Evolutionary conservation across 129 eudicot species (phyloP), one percentile per base, ranked within the genome.

Genomic region (Flaveria brownii): DNA sequence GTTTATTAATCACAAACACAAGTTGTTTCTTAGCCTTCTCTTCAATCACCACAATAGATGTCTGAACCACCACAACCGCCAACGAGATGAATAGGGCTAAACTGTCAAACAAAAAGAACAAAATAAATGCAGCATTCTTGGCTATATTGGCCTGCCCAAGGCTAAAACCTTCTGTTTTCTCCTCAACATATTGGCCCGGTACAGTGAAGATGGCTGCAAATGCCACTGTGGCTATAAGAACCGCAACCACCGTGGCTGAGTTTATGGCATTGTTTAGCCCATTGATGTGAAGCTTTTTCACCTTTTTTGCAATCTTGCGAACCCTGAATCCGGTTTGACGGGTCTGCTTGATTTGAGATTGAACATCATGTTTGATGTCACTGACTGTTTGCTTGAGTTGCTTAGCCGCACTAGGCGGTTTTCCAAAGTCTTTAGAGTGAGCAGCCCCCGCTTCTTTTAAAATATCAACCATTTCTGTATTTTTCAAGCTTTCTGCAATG

Each of bases 351-450:
- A 95, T 92, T 85, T 95, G 99, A 25, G 96, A 91, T 63, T 95
- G 77, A 12, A 95, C 96, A 13, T 95, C 93, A 42, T 95, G 99
- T 77, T 88, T 91, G 64, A 95, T 95, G 78, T 91, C 97, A 49
- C 99, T 95, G 39, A 95, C 99, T 0, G 96, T 95, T 54, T 95
- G 97, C 73, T 95, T 95, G 76, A 95, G 95, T 73, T 95, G 99
- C 81, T 95, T 95, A 56, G 91, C 94, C 1, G 88, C 82, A 68
- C 60, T 95, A 0, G 87, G 97, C 20, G 97, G 97, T 70, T 95
- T 95, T 16, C 97, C 97, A 51, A 80, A 85, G 61, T 88, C 98
- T 77, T 86, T 83, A 2, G 98, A 89, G 75, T 83, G 92, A 17
- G 81, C 72, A 10, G 92, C 99, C 50, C 99, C 97, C 0, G 89